phyloP scores from a whole-genome alignment of 2,329 filamentous ascomycete genomes.

The Colletotrichum sp. region DNA sequence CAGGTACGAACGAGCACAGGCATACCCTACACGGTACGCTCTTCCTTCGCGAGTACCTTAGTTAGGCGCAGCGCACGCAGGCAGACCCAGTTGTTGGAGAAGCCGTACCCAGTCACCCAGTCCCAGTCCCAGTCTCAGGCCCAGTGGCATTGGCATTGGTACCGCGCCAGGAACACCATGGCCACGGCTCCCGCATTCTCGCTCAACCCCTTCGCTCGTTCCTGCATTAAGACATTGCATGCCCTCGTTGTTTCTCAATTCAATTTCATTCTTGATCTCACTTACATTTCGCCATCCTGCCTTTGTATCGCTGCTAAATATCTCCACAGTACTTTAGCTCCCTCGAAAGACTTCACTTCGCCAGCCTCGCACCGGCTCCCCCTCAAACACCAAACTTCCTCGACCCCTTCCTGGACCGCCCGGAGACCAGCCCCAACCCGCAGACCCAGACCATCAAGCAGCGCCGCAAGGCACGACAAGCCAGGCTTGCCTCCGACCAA shows the following conservation, averaged over 20 bases:
- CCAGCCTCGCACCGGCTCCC: slow-evolving; percentile 14
- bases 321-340: slow-evolving; percentile 71
- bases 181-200: not conserved
- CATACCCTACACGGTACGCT: not conserved
- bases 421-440: not conserved
- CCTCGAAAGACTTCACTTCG: slow-evolving; percentile 70
- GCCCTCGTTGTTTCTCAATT: slow-evolving; percentile 30
- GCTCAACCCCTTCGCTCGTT: slow-evolving; percentile 29
- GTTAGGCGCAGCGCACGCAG: not conserved
- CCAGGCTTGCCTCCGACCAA: slow-evolving; percentile 30
- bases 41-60: not conserved
- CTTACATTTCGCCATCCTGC: not conserved
- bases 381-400: slow-evolving; percentile 5
- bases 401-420: slow-evolving; percentile 1
- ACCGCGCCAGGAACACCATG: not conserved
- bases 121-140: not conserved
- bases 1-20: not conserved
- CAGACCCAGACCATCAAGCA: slow-evolving; percentile 24
- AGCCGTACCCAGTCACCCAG: not conserved
- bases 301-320: slow-evolving; percentile 19
- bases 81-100: not conserved
- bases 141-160: not conserved
- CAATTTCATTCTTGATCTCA: slow-evolving; percentile 8
- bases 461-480: slow-evolving; percentile 8
- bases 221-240: slow-evolving; percentile 43